A percentile compares a stretch with the other conserved stretches of the same genome.
phyloP scores from a whole-genome alignment of 495 filamentous ascomycete genomes.

The Penicillium manginii region DNA sequence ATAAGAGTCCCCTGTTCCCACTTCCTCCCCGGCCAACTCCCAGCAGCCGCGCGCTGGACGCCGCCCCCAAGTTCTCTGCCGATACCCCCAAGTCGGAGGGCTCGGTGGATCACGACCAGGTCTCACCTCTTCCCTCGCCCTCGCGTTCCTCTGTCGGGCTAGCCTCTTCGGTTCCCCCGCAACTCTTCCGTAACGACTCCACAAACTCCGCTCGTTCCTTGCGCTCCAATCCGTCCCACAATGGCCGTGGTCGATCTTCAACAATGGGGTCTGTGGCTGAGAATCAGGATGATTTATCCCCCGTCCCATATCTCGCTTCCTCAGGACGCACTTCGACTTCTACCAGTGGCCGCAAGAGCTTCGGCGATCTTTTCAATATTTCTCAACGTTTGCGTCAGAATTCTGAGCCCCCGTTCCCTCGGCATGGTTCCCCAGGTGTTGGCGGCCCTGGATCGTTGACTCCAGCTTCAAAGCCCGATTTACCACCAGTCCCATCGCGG shows the following conservation, averaged over 20 bases:
- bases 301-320: constrained; percentile 60
- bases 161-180: constrained; percentile 38
- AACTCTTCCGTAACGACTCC: constrained; percentile 63
- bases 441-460: constrained; percentile 59
- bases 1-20: constrained; percentile 85
- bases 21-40: constrained; percentile 67
- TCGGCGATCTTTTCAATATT: constrained; percentile 83
- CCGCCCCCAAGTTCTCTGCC: constrained; percentile 28
- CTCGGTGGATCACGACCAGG: constrained; percentile 38
- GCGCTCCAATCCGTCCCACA: constrained; percentile 68
- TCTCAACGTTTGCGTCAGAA: constrained; percentile 74
- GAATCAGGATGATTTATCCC: constrained; percentile 58
- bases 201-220: constrained; percentile 69
- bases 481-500: constrained; percentile 74
- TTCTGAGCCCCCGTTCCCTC: constrained; percentile 65
- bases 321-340: constrained; percentile 77
- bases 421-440: constrained; percentile 57
- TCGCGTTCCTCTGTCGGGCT: constrained; percentile 55
- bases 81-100: constrained; percentile 31
- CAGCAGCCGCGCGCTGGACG: constrained; percentile 24
- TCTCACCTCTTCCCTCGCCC: constrained; percentile 60
- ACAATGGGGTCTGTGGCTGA: constrained; percentile 78
- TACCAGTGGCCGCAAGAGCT: constrained; percentile 81
- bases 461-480: constrained; percentile 67
- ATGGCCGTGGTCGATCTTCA: constrained; percentile 78